Evolutionary conservation across 176 grass and related monocot species (phyloP), one percentile per base, ranked within the genome.

Genomic region (Phoenix dactylifera): DNA sequence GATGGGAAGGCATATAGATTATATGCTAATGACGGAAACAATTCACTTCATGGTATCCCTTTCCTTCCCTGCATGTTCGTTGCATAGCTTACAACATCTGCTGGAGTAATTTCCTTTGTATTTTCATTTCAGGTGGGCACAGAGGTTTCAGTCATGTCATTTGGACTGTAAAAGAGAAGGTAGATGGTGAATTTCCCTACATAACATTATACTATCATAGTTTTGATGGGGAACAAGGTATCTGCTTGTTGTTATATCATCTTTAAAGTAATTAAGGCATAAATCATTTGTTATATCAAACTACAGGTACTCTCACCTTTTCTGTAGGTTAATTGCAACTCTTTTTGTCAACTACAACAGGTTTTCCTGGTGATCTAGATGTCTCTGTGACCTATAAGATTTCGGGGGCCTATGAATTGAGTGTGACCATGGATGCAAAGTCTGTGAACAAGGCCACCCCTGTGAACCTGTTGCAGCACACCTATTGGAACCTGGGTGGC

Each of bases 161-260:
- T 5, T 96, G 92, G 92, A 85, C 78, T 12, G 77, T 88, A 58
- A 89, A 78, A 74, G 90, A 95, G 63, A 70, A 83, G 32, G 73
- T 74, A 29, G 14, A 17, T 51, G 35, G 35, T 10, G 66, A 83
- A 59, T 89, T 63, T 17, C 82, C 90, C 0, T 71, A 86, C 69
- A 69, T 95, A 66, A 89, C 90, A 18, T 16, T 95, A 0, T 81
- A 71, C 70, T 89, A 89, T 66, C 79, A 58, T 10, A 95, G 90
- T 81, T 74, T 81, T 74, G 90, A 95, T 60, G 82, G 90, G 0
- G 90, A 95, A 65, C 69, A 95, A 76, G 82, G 89, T 70, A 65
- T 6, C 35, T 9, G 2, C 35, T n/a, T n/a, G n/a, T 44, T 44
- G 35, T 12, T 44, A 2, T 44, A n/a, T 44, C 35, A 12, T 44